A percentile compares a stretch with the other conserved stretches of the same genome.
These are phyloP conservation scores for Mariannaea sp. DNA, from an alignment of 2,329 filamentous ascomycete genomes.

Conservation along the genomic window DNA sequence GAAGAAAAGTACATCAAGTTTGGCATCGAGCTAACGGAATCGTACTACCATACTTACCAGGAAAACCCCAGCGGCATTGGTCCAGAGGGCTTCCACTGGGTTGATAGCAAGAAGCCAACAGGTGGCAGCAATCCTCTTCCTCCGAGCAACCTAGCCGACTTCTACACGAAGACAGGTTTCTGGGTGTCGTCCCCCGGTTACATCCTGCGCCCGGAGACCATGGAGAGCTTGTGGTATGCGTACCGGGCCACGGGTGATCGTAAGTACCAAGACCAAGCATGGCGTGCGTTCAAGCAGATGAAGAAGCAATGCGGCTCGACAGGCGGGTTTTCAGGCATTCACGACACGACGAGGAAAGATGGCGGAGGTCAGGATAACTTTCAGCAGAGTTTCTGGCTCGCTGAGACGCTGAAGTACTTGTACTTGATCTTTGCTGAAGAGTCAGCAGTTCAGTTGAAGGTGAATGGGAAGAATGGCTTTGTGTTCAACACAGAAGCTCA, in stretches of 20 bases:
- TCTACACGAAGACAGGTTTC: slow-evolving; percentile 73
- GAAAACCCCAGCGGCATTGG: slow-evolving; percentile 74
- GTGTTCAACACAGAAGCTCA: slow-evolving; percentile 59
- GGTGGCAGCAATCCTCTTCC: slow-evolving; percentile 47
- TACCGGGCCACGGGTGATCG: slow-evolving; percentile 76
- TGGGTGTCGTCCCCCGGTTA: slow-evolving; percentile 68
- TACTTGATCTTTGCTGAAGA: slow-evolving; percentile 73
- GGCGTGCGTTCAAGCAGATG: slow-evolving; percentile 75
- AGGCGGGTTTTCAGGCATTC: slow-evolving; percentile 69
- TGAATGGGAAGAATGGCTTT: slow-evolving; percentile 51
- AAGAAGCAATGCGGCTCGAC: slow-evolving; percentile 65
- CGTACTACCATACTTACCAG: slow-evolving; percentile 75
- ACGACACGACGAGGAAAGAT: slow-evolving; percentile 64
- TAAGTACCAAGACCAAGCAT: slow-evolving; percentile 84
- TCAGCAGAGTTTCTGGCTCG: slow-evolving; percentile 88
- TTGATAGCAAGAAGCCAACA: slow-evolving; percentile 46
- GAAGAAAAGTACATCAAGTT: slow-evolving; percentile 72
- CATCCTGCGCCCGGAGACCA: slow-evolving; percentile 76
- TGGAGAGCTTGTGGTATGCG: slow-evolving; percentile 87
- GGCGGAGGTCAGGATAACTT: slow-evolving; percentile 65
- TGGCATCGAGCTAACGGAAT: slow-evolving; percentile 71
- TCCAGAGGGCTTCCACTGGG: slow-evolving; percentile 73
- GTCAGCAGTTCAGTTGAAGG: slow-evolving; percentile 56
- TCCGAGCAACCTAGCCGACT: slow-evolving; percentile 54
- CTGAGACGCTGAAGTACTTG: slow-evolving; percentile 84